phyloP scores from a whole-genome alignment of 257 asterid species.

The Galeopsis tetrahit region DNA sequence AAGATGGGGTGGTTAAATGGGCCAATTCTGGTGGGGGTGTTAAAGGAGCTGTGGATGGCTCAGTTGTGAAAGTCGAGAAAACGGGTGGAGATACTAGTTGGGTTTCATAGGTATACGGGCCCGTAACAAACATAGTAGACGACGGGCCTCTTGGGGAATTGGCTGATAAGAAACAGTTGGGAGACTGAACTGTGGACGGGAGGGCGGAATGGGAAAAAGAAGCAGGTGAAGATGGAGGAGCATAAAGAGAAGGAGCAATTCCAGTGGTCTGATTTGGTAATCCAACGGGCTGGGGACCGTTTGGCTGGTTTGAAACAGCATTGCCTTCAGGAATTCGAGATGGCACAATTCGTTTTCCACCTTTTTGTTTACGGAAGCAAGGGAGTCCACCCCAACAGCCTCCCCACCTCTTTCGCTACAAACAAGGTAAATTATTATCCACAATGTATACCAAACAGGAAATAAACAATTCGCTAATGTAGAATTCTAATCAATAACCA shows the following conservation, averaged over 20 bases:
- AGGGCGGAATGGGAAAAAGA: constrained; percentile 77
- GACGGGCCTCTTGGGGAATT: constrained; percentile 81
- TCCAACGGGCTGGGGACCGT: constrained; percentile 62
- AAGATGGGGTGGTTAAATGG: constrained; percentile 89
- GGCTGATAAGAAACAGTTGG: constrained; percentile 73
- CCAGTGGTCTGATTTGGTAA: constrained; percentile 66
- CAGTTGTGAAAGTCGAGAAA: constrained; percentile 84
- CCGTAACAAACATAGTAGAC: constrained; percentile 71
- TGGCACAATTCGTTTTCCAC: constrained; percentile 82
- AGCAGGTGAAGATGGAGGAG: constrained; percentile 92
- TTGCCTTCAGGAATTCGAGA: constrained; percentile 72
- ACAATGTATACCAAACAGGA: background rate
- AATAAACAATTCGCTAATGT: constrained; percentile 22
- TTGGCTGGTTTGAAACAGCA: constrained; percentile 55
- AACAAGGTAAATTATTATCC: constrained; percentile 37
- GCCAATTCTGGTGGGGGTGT: constrained; percentile 93
- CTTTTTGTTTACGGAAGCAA: constrained; percentile 80
- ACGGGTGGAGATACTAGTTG: constrained; percentile 93
- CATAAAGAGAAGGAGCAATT: constrained; percentile 50
- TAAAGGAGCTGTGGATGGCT: constrained; percentile 87
- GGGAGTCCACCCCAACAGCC: constrained; percentile 79
- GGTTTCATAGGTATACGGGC: constrained; percentile 86
- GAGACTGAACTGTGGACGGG: constrained; percentile 83
- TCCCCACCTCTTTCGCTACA: constrained; percentile 86
- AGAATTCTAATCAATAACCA: constrained; percentile 21